These are phyloP conservation scores for Phialophora chinensis DNA, from an alignment of 2,329 filamentous ascomycete genomes.

Conservation along the genomic window DNA sequence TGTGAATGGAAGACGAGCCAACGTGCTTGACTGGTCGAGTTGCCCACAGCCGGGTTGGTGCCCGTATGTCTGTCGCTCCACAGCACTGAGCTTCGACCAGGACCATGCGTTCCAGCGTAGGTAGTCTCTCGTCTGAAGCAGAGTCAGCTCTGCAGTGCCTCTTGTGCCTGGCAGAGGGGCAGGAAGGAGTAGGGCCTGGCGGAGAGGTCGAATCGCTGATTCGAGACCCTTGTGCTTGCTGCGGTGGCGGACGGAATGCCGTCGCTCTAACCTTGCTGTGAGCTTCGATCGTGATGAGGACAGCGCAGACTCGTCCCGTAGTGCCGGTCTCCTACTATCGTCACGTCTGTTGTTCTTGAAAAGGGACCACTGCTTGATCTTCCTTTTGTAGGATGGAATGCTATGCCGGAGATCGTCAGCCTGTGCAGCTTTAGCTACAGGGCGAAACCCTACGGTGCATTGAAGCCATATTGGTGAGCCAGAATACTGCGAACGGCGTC, in stretches of 20 bases:
- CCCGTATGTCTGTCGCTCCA: neutral
- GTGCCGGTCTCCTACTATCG: neutral
- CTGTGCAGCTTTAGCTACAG: neutral
- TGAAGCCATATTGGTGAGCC: neutral
- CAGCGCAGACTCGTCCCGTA: neutral
- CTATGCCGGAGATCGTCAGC: neutral
- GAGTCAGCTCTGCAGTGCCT: neutral
- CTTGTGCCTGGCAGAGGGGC: neutral
- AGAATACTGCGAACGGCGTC: neutral
- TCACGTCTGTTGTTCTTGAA: neutral
- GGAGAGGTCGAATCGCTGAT: neutral
- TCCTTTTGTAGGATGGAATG: neutral
- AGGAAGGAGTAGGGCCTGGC: neutral
- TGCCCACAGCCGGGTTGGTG: neutral
- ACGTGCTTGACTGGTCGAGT: neutral
- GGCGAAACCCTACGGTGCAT: neutral
- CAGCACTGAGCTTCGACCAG: neutral
- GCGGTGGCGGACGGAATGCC: neutral
- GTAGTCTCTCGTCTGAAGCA: neutral
- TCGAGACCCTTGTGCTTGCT: neutral
- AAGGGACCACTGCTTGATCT: conserved; percentile 3
- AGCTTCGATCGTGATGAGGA: too few relatives aligned
- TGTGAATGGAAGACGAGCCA: neutral
- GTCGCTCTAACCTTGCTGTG: neutral
- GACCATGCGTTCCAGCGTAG: neutral